phyloP scores from a whole-genome alignment of 2,329 filamentous ascomycete genomes.

The Xylogone sp. region DNA sequence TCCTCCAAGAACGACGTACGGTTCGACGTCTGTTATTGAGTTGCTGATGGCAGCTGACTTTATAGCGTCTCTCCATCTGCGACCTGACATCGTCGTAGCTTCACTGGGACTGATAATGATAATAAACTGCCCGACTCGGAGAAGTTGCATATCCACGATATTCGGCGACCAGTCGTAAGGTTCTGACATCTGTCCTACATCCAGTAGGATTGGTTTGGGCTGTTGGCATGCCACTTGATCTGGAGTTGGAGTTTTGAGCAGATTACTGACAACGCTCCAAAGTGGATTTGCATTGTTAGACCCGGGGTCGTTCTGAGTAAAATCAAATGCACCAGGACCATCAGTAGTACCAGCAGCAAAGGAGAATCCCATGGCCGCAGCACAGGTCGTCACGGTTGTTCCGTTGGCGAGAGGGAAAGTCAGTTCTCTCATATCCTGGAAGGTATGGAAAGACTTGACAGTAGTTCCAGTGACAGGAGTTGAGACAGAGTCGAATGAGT shows the following conservation, averaged over 20 bases:
- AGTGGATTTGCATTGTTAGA: conserved; percentile 59
- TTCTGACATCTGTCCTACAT: conserved; percentile 70
- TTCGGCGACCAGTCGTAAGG: conserved; percentile 90
- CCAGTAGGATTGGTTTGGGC: conserved; percentile 82
- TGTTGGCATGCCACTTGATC: conserved; percentile 68
- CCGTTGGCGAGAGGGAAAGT: conserved; percentile 72
- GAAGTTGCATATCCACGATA: conserved; percentile 80
- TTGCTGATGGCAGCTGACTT: conserved; percentile 36
- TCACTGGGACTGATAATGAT: conserved; percentile 83
- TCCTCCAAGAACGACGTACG: conserved; percentile 76
- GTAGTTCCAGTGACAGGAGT: conserved; percentile 54
- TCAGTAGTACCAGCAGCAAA: conserved; percentile 92
- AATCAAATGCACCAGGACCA: conserved; percentile 86
- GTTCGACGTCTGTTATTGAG: conserved; percentile 37
- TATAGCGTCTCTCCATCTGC: conserved; percentile 71
- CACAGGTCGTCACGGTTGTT: conserved; percentile 67
- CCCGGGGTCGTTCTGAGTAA: conserved; percentile 77
- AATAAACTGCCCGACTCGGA: conserved; percentile 80
- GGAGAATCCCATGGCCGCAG: conserved; percentile 82
- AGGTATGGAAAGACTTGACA: conserved; percentile 81
- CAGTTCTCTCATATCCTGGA: conserved; percentile 76
- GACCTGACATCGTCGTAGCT: conserved; percentile 86
- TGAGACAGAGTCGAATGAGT: conserved; percentile 21
- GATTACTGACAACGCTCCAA: conserved; percentile 69
- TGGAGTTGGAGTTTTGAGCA: conserved; percentile 65